Evolutionary conservation across 2,329 filamentous ascomycete genomes (phyloP).

Genomic region (Byssothecium circinans): DNA sequence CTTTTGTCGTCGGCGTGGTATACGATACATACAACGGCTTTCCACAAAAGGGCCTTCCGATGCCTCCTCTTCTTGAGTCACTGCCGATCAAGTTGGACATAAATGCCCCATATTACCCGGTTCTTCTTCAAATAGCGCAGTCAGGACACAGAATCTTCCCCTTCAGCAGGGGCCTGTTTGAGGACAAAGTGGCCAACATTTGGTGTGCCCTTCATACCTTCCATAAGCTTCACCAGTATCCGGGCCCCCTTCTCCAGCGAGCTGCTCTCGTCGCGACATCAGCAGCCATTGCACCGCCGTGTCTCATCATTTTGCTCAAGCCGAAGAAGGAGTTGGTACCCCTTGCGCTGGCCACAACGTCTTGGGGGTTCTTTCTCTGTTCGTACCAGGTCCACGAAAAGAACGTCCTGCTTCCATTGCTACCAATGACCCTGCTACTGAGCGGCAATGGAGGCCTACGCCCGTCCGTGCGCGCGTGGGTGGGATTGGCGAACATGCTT

Average conservation of each 20-base stretch:
- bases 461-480: constrained; percentile 79
- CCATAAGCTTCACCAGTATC: constrained; percentile 80
- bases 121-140: constrained; percentile 78
- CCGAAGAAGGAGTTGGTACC: constrained; percentile 78
- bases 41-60: constrained; percentile 58
- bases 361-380: constrained; percentile 97
- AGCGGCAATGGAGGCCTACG: constrained; percentile 76
- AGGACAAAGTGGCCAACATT: constrained; percentile 98
- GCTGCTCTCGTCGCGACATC: constrained; percentile 76
- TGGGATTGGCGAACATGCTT: constrained; percentile 91
- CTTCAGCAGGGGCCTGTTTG: constrained; percentile 92
- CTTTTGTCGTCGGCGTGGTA: constrained; percentile 71
- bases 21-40: constrained; percentile 70
- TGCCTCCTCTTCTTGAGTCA: constrained; percentile 65
- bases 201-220: constrained; percentile 93
- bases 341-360: constrained; percentile 76
- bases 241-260: constrained; percentile 70
- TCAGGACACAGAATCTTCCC: constrained; percentile 92
- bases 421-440: constrained; percentile 89
- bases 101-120: constrained; percentile 70
- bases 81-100: constrained; percentile 61
- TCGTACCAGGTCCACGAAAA: constrained; percentile 99
- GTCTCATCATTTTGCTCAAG: constrained; percentile 74
- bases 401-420: constrained; percentile 85
- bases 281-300: constrained; percentile 75